Base-by-base conservation (phyloP, 2,329 filamentous ascomycete species). In the Cladophialophora chaetospira region DNA sequence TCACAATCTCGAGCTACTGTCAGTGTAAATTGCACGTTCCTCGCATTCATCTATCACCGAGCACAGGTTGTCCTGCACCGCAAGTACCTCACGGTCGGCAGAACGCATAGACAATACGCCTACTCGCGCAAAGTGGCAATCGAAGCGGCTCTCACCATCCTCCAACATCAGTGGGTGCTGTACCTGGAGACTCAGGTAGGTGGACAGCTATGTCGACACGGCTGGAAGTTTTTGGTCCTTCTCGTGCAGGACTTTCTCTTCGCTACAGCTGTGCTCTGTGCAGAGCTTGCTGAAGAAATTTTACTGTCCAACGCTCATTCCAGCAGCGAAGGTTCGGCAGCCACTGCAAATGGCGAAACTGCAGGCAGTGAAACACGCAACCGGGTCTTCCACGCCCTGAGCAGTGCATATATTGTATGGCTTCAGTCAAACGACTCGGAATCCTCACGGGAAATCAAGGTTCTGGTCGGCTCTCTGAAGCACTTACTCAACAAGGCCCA, bases 191-290 rank as follows among this genome's bases (percentile, higher is more conserved):
- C 73, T 8, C 69, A 73, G 40, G 72, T 72, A 0, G 73, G 72
- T 0, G 74, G 75, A 0, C 69, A 69, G 4, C 57, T 80, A 6
- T 68, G 70, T 48, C 69, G 71, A 3, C 67, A 77, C 33, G 71
- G 69, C 36, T 79, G 75, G 75, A 75, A 76, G 42, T 57, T 78
- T 13, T 72, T 72, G 9, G 75, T 75, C 2, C 61, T 78, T 2
- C 69, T 75, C 47, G 71, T 71, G 2, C 74, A 78, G 53, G 76
- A 78, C 57, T 79, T 80, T 44, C 66, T 80, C 5, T 69, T 79
- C 2, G 78, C 77, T 1, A 75, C 75, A 40, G 79, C 77, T 56
- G 71, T 80, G 17, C 64, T 80, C 3, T 75, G 76, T 33, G 67
- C 78, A 2, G 77, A 79, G 53, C 66, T 76, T 15, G 69, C 71